These are phyloP conservation scores for Phytophthora citrophthora DNA, from an alignment of 352 stramenopile species.

Conservation along the genomic window DNA sequence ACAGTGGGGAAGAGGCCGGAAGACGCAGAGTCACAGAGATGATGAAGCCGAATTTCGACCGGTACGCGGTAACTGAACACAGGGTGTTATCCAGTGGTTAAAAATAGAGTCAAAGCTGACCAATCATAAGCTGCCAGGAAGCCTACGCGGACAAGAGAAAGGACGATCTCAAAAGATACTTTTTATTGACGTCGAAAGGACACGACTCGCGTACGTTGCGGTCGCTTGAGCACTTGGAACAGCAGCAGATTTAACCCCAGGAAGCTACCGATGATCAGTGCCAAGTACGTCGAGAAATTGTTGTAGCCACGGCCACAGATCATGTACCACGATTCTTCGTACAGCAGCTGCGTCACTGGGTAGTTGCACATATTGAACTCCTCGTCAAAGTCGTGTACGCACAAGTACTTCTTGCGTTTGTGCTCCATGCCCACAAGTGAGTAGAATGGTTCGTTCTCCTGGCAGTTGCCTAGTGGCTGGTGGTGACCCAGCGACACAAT, in stretches of 20 bases:
- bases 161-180: conserved; percentile 15
- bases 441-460: conserved; percentile 60
- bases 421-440: conserved; percentile 66
- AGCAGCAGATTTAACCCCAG: conserved; percentile 68
- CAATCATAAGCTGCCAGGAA: conserved; percentile 48
- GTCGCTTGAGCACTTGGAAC: conserved; percentile 76
- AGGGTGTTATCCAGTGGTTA: conserved; percentile 12
- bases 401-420: conserved; percentile 73
- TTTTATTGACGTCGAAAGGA: conserved; percentile 54
- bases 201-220: conserved; percentile 60
- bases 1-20: not conserved
- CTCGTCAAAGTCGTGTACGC: conserved; percentile 82
- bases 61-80: conserved; percentile 20
- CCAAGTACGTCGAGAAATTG: conserved; percentile 60
- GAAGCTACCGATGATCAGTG: conserved; percentile 48
- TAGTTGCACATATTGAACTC: conserved; percentile 87
- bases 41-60: not conserved
- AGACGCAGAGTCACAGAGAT: conserved; percentile 25
- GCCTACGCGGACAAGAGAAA: conserved; percentile 13
- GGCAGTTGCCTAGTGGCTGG: conserved; percentile 76
- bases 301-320: conserved; percentile 80
- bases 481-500: conserved; percentile 82
- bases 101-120: conserved; percentile 19
- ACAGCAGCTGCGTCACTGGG: conserved; percentile 70
- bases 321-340: conserved; percentile 85